Percentiles rank a stretch among this genome's conserved stretches.
Evolutionary conservation across 768 basidiomycete species (phyloP).

Genomic region (Collybia mongolica): DNA sequence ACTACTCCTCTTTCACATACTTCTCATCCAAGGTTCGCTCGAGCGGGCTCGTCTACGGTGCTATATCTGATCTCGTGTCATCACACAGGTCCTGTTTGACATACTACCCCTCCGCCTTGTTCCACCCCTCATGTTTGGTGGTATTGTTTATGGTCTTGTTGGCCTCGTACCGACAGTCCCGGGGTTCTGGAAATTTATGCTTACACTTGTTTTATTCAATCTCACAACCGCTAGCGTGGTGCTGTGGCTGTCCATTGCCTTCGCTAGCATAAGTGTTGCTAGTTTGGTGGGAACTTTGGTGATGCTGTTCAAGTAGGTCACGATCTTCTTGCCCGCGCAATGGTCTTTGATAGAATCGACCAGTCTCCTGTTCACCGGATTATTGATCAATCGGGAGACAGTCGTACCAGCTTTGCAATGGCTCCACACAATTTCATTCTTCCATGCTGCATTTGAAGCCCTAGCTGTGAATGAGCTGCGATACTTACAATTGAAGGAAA

Average conservation of each 20-base stretch:
- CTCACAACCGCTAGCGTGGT: slow-evolving; percentile 93
- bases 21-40: slow-evolving; percentile 82
- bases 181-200: slow-evolving; percentile 98
- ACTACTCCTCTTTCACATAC: slow-evolving; percentile 96
- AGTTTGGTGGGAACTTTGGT: slow-evolving; percentile 92
- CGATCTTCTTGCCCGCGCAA: slow-evolving; percentile 2
- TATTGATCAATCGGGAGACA: slow-evolving; percentile 92
- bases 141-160: slow-evolving; percentile 92
- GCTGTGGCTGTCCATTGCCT: slow-evolving; percentile 85
- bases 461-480: slow-evolving; percentile 97
- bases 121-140: slow-evolving; percentile 93
- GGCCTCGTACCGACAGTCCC: slow-evolving; percentile 90
- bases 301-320: slow-evolving; percentile 95
- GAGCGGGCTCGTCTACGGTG: not conserved
- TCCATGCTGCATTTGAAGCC: slow-evolving; percentile 98
- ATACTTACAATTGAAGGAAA: slow-evolving; percentile 90
- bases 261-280: slow-evolving; percentile 84
- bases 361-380: slow-evolving; percentile 92
- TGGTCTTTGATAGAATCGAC: not conserved
- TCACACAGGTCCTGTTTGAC: slow-evolving; percentile 82
- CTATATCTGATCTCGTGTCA: not conserved
- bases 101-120: slow-evolving; percentile 93
- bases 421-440: slow-evolving; percentile 93
- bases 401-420: slow-evolving; percentile 72
- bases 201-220: slow-evolving; percentile 95